Evolutionary conservation across 768 basidiomycete genomes (phyloP), one percentile per base, ranked within the genome.

Genomic region (Cystoderma amianthinum): DNA sequence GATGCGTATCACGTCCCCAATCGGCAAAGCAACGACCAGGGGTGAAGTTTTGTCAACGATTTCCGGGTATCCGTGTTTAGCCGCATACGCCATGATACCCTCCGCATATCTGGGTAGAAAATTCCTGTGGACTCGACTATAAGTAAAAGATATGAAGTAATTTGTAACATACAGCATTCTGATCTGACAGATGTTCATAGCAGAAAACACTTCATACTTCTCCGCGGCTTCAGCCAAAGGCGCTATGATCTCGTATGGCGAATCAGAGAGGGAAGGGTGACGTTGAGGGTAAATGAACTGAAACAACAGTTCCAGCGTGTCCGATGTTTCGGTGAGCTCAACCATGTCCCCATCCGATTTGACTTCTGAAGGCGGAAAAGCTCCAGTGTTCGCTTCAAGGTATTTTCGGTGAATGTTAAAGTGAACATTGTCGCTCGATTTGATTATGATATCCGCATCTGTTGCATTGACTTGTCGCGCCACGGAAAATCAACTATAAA

Each of bases 381-480:
- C 56, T 11, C 55, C 60, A 1, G 58, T 50, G 12, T 46, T 47
- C 10, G 53, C 51, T 15, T 53, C 55, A 5, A 63, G 49, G 24
- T 58, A 56, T 37, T 52, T 58, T 16, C 51, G 36, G 36, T 61
- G 55, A 5, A 61, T 37, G 16, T 51, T 44, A 36, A 61, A 60
- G 6, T 48, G 38, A 10, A 59, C 42, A 11, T 39, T 44, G 30
- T 63, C 60, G 7, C 48, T 32, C n/a, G 58, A 63, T 24, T 49
- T 41, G 36, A 63, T 52, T 5, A 49, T 48, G n/a, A 63, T 44
- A 39, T 63, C 62, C 1, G 58, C 53, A 15, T 60, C 53, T 11
- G 37, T 5, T 5, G 37, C 37, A 10, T 38, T 38, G 20, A 38
- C 37, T 38, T 36, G 20, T 19, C 35, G 20, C 15, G 11, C 12